Evolutionary conservation across 345 rosid species (phyloP), one percentile per base, ranked within the genome.

Genomic region (Populus deltoides): DNA sequence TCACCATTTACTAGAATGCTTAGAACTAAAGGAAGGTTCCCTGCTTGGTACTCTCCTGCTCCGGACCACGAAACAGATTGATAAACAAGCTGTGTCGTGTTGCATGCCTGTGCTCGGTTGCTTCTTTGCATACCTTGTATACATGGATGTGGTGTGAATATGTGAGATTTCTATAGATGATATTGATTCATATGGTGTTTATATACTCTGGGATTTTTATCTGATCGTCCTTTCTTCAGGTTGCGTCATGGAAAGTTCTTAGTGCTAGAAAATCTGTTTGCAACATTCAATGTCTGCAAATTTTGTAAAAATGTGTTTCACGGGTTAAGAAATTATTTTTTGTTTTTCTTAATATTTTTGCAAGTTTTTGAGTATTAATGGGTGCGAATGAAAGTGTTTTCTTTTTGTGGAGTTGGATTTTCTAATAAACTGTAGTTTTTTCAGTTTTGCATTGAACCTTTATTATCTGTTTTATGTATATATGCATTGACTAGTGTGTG

Each of bases 61-160:
- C 94, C 97, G 17, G 95, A 92, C 81, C 95, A 89, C 17, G 93
- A 90, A 82, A 90, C 94, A 25, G 92, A 87, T 86, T 90, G 81
- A 88, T 74, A 20, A 39, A 66, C 11, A 15, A 69, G 47, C 29
- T 71, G 80, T 11, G 36, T 68, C 10, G 15, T 29, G 75, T 3
- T 13, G 63, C 41, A 18, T 57, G 59, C 20, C 57, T 43, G 57
- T 7, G 12, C 10, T 9, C 7, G 7, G 31, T 51, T 47, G 51
- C 69, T 75, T 79, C 67, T 12, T 18, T 79, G 71, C 29, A 49
- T 36, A 71, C 18, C 12, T 18, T 16, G 15, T 75, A 2, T 25
- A 18, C 31, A 12, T 76, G 65, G 27, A 38, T 68, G 22, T 57
- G 41, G 9, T 20, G 51, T 67, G 22, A 22, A 20, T 43, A 22